Evolutionary conservation across 441 rosid genomes (phyloP).

Genomic region (Erysimum pusillum): DNA sequence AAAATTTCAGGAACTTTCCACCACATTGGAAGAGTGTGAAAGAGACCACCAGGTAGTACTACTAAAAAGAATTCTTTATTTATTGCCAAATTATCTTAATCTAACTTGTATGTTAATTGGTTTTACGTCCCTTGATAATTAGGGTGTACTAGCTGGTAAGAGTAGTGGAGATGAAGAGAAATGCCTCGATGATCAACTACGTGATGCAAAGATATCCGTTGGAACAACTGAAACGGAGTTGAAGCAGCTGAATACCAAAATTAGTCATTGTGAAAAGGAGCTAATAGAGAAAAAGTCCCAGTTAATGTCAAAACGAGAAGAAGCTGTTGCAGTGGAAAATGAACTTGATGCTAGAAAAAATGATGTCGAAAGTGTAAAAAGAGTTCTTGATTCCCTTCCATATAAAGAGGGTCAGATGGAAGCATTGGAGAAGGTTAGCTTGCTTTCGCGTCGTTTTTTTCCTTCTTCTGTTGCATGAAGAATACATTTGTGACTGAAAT

Average conservation of each 20-base stretch:
- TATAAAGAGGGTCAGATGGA: conserved; percentile 88
- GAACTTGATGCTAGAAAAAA: conserved; percentile 71
- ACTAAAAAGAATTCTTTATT: conserved; percentile 14
- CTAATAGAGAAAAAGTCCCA: conserved; percentile 79
- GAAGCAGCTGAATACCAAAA: conserved; percentile 86
- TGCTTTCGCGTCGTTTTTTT: conserved; percentile 20
- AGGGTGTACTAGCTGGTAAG: conserved; percentile 97
- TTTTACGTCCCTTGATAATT: conserved; percentile 42
- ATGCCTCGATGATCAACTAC: conserved; percentile 96
- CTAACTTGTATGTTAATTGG: conserved; percentile 26
- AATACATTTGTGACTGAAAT: conserved; percentile 31
- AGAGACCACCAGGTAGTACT: conserved; percentile 85
- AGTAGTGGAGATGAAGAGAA: conserved; percentile 94
- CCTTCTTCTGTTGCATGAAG: neutral
- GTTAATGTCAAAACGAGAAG: conserved; percentile 76
- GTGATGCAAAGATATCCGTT: conserved; percentile 88
- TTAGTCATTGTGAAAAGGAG: conserved; percentile 82
- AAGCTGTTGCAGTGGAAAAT: conserved; percentile 78
- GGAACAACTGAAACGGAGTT: conserved; percentile 89
- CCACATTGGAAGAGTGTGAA: conserved; percentile 76
- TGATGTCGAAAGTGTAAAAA: conserved; percentile 69
- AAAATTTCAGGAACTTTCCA: conserved; percentile 73
- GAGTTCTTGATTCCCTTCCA: conserved; percentile 67
- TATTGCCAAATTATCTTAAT: neutral
- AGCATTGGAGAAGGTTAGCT: conserved; percentile 78